Evolutionary conservation across 495 filamentous ascomycete species (phyloP).

Genomic region (Daldinia childiae): DNA sequence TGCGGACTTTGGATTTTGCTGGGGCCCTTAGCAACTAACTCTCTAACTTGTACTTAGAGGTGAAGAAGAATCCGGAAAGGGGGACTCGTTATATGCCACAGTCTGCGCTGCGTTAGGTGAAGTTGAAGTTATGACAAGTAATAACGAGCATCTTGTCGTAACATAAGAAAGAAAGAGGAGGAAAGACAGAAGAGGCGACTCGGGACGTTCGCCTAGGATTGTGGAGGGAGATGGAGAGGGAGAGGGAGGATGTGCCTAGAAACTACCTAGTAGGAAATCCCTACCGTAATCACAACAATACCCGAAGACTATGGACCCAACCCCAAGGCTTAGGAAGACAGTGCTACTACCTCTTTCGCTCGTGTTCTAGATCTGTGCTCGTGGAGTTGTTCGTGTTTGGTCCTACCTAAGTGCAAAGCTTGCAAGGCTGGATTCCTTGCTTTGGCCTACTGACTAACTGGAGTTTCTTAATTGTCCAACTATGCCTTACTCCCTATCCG

Average conservation of each 20-base stretch:
- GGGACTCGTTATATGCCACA: constrained; percentile 2
- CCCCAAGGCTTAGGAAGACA: constrained; percentile 1
- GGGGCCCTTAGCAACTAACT: constrained; percentile 17
- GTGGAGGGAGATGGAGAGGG: neutral
- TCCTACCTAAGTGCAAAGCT: neutral
- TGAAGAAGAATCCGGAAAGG: constrained; percentile 8
- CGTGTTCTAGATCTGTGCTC: constrained; percentile 2
- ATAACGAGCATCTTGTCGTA: constrained; percentile 20
- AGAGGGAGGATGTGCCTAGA: constrained; percentile 26
- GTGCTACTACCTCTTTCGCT: neutral
- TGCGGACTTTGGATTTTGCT: constrained; percentile 37
- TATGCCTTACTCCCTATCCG: neutral
- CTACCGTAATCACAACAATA: constrained; percentile 42
- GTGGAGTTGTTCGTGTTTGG: neutral
- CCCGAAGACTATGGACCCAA: constrained; percentile 18
- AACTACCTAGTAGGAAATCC: constrained; percentile 39
- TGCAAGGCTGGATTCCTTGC: neutral
- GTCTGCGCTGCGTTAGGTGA: constrained; percentile 24
- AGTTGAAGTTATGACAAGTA: constrained; percentile 21
- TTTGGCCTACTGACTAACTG: neutral
- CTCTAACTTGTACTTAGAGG: constrained; percentile 20
- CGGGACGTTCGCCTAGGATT: constrained; percentile 1
- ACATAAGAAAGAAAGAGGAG: constrained; percentile 5
- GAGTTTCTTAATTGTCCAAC: neutral
- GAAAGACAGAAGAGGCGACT: constrained; percentile 11